Conservation (phyloP, 164 flowering plant genomes). For the Buxus sempervirens region DNA sequence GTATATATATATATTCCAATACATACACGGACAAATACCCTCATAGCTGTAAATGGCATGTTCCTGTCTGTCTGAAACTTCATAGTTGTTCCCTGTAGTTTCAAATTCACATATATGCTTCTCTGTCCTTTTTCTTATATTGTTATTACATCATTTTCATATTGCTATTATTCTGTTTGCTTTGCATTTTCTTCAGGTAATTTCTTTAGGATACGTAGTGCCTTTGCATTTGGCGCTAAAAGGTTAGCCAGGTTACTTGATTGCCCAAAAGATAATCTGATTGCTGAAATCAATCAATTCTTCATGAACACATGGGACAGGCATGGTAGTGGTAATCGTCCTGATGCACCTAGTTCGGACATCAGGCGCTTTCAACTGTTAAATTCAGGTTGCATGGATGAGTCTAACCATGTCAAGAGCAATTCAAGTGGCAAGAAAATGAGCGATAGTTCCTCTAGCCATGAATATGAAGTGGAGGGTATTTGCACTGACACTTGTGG, state of each 20-base stretch:
- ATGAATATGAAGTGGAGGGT: constrained; percentile 36
- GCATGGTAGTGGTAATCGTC: constrained; percentile 86
- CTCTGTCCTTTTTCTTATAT: neutral
- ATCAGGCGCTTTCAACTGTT: constrained; percentile 30
- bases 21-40: no score
- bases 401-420: constrained; percentile 28
- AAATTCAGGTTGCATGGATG: constrained; percentile 29
- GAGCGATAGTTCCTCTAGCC: constrained; percentile 23
- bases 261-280: constrained; percentile 64
- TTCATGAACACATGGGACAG: constrained; percentile 95
- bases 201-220: constrained; percentile 95
- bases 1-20: no score
- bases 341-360: constrained; percentile 74
- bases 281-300: constrained; percentile 75
- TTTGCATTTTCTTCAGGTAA: constrained; percentile 55
- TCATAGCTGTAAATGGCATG: no score
- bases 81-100: no score
- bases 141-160: neutral
- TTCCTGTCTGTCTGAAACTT: no score
- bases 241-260: constrained; percentile 78
- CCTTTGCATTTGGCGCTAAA: constrained; percentile 95
- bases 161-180: neutral
- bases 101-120: neutral
- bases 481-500: constrained; percentile 10
- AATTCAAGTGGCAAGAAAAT: constrained; percentile 27